Evolutionary conservation across 108 stramenopile species (phyloP), one percentile per base, ranked within the genome.

Genomic region (Chaetoceros tenuissimus): DNA sequence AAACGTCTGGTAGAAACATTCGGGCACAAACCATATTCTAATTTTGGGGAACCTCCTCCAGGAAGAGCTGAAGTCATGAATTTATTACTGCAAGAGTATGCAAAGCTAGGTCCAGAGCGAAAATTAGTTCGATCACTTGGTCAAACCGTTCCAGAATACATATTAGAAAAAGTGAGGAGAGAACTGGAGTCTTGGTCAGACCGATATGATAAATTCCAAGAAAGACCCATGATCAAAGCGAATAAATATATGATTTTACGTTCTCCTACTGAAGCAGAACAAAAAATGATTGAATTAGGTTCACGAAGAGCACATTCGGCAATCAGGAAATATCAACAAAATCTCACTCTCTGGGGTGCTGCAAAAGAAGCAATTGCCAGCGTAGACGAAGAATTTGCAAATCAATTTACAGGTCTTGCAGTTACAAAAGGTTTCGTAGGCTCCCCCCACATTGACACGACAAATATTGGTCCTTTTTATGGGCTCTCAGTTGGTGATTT

Each of bases 381-480:
- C 31, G 62, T 73, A 21, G 81, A 86, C 64, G 48, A 65, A 24
- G 59, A 22, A 16, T 85, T 80, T 67, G 71, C 72, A 3, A 20
- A 59, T 10, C 56, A 57, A 1, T 82, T 82, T 53, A 80, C 81
- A 16, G 79, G 81, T 2, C 29, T 86, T 18, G 84, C 84, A 0
- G 77, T 86, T 0, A 86, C 84, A 0, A 60, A 73, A 26, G 73
- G 73, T 44, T 86, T 86, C 51, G 49, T 47, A 3, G 84, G 84
- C 5, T 68, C 66, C 28, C 79, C 84, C 23, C 84, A 86, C 51
- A 86, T 86, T 44, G 84, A 86, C 48, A 82, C 64, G 3, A 60
- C 74, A 5, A 82, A 86, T 46, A 67, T 69, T 20, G 81, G 72
- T 25, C 79, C 84, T 0, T 86, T 86, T 54, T 86, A 86, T 65